Conservation (phyloP, 2,329 filamentous ascomycete genomes). For the Rachicladosporium sp. region DNA sequence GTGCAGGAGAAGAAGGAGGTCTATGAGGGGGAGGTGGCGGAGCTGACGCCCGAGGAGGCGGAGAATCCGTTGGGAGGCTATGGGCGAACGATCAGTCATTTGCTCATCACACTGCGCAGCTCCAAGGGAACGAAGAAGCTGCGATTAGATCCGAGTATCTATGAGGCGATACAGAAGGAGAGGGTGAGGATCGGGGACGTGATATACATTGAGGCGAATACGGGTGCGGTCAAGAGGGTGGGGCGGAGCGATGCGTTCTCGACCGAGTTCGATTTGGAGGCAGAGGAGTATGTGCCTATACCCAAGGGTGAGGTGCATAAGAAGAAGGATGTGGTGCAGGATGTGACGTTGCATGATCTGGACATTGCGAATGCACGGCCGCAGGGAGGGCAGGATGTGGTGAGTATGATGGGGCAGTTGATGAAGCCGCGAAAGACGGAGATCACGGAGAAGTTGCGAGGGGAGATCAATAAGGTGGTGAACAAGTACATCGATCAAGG, state of each 20-base stretch:
- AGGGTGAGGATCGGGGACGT: slow-evolving; percentile 91
- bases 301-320: slow-evolving; percentile 99
- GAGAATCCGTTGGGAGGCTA: slow-evolving; percentile 96
- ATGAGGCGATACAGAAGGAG: slow-evolving; percentile 98
- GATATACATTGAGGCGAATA: slow-evolving; percentile 98
- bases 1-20: slow-evolving; percentile 99
- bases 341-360: slow-evolving; percentile 91
- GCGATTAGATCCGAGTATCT: slow-evolving; percentile 91
- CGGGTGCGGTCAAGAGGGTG: slow-evolving; percentile 92
- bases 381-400: slow-evolving; percentile 95
- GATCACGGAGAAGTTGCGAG: slow-evolving; percentile 91
- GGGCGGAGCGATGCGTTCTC: slow-evolving; percentile 93
- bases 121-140: slow-evolving; percentile 97
- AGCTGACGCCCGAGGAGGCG: slow-evolving; percentile 92
- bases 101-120: slow-evolving; percentile 89
- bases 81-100: slow-evolving; percentile 91
- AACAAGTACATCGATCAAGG: slow-evolving; percentile 98
- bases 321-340: slow-evolving; percentile 99
- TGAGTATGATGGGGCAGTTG: slow-evolving; percentile 99
- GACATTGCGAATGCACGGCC: slow-evolving; percentile 92
- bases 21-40: slow-evolving; percentile 96
- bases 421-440: slow-evolving; percentile 99
- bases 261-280: slow-evolving; percentile 96
- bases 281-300: slow-evolving; percentile 96
- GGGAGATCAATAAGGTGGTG: slow-evolving; percentile 98